Percentiles rank a stretch among this genome's conserved stretches.
Evolutionary conservation across 2,329 filamentous ascomycete species (phyloP).

Genomic region (Scortechinia acanthostroma): DNA sequence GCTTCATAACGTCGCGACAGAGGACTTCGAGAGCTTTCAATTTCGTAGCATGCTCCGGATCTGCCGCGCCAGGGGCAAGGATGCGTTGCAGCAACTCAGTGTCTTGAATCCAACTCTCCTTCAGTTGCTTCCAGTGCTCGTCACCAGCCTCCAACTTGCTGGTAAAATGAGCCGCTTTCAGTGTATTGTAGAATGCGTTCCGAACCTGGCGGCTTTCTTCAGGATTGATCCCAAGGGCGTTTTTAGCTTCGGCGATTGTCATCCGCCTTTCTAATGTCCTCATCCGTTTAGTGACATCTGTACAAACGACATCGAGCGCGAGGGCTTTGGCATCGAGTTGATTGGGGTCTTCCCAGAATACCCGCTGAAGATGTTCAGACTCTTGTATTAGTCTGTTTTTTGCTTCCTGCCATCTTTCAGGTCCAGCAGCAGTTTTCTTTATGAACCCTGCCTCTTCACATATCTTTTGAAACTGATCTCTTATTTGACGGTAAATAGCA

Average conservation of each 20-base stretch:
- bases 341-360: constrained; percentile 40
- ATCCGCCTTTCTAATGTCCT: constrained; percentile 44
- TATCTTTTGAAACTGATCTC: constrained; percentile 57
- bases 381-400: constrained; percentile 46
- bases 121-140: constrained; percentile 48
- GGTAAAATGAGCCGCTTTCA: constrained; percentile 47
- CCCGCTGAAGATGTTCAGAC: constrained; percentile 38
- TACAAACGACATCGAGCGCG: constrained; percentile 53
- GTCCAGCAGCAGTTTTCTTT: constrained; percentile 52
- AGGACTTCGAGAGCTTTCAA: constrained; percentile 47
- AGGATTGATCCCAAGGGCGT: constrained; percentile 49
- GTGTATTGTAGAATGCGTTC: constrained; percentile 42
- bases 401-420: constrained; percentile 49
- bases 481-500: constrained; percentile 53
- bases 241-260: constrained; percentile 55
- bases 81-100: constrained; percentile 36
- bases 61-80: constrained; percentile 32
- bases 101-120: constrained; percentile 43
- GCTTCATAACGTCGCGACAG: constrained; percentile 56
- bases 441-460: constrained; percentile 44
- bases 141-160: constrained; percentile 52
- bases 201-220: constrained; percentile 48
- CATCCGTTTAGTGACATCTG: constrained; percentile 58
- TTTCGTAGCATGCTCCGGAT: constrained; percentile 35
- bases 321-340: constrained; percentile 41